Evolutionary conservation across 805 yeast genomes (phyloP).

Genomic region (Saturnispora diversa): DNA sequence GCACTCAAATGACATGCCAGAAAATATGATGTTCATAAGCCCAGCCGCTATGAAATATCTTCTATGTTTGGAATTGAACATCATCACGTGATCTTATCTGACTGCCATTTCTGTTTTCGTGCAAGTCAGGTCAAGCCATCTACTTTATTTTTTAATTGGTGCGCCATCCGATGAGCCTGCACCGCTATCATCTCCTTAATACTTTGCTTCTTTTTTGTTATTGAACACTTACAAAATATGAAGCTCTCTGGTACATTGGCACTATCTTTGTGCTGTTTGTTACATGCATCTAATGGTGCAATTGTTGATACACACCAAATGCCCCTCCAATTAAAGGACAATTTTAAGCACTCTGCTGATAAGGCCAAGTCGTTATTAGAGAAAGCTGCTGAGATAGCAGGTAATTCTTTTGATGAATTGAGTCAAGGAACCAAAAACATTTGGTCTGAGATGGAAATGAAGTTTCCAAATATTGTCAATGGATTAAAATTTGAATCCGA

Average conservation of each 20-base stretch:
- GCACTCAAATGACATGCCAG: too few species aligned
- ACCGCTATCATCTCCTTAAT: not conserved
- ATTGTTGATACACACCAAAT: conserved; percentile 3
- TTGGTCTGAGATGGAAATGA: conserved; percentile 58
- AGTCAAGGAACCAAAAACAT: conserved; percentile 41
- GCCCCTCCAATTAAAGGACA: conserved; percentile 11
- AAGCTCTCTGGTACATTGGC: conserved; percentile 12
- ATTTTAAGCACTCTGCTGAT: conserved; percentile 3
- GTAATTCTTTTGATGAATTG: conserved; percentile 42
- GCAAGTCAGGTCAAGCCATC: too few species aligned
- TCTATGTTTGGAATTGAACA: too few species aligned
- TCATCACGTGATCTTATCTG: too few species aligned
- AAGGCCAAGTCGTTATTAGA: conserved; percentile 24
- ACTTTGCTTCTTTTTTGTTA: too few species aligned
- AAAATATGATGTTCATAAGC: too few species aligned
- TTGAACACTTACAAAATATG: too few species aligned
- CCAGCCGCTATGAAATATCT: too few species aligned
- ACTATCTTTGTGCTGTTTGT: conserved; percentile 9
- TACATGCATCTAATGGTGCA: conserved; percentile 8
- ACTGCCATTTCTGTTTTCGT: too few species aligned
- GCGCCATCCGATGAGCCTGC: too few species aligned
- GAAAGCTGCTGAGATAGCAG: conserved; percentile 44
- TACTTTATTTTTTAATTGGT: not conserved
- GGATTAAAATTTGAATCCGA: conserved; percentile 41
- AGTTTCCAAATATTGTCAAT: conserved; percentile 49